Evolutionary conservation across 2,329 filamentous ascomycete species (phyloP), one percentile per base, ranked within the genome.

Genomic region (Arachnopeziza araneosa): DNA sequence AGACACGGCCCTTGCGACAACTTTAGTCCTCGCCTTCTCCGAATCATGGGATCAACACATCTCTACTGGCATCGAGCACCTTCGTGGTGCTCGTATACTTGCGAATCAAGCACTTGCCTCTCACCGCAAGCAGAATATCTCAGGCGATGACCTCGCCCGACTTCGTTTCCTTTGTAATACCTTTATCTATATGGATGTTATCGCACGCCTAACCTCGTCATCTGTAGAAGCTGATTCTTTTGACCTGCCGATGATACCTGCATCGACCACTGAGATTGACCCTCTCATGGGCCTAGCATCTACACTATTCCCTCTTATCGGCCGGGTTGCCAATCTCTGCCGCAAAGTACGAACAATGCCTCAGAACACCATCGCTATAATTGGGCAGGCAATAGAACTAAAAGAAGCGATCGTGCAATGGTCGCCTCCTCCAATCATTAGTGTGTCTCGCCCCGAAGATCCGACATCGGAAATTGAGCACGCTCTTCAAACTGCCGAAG

Each of bases 181-280:
- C 2, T 90, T 85, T 84, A 79, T 89, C 8, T 90, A 90, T 67
- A 87, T 89, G 81, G 86, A 89, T 69, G 87, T 90, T 26, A 86
- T 90, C 63, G 83, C 87, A 24, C 81, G 86, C 17, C 74, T 90
- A 54, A 89, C 86, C 0, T 85, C 85, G 2, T 44, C 36, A 3
- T 44, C 36, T 44, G 36, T 44, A 12, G 36, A 44, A 44, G 36
- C 36, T 44, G 36, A 44, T 44, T 44, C 17, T 12, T 73, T 83
- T 2, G 68, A 72, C 36, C 75, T 71, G 12, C 73, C 76, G n/a
- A 73, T 75, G 30, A 71, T 75, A 24, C 76, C 78, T 5, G 75
- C 69, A 57, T 69, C 69, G 75, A 70, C 62, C 76, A 63, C 61
- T 23, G 79, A 85, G 60, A 78, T 90, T n/a, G 87, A 90, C 71